Base-by-base conservation (phyloP, 805 yeast species). In the Phaffomyces opuntiae region DNA sequence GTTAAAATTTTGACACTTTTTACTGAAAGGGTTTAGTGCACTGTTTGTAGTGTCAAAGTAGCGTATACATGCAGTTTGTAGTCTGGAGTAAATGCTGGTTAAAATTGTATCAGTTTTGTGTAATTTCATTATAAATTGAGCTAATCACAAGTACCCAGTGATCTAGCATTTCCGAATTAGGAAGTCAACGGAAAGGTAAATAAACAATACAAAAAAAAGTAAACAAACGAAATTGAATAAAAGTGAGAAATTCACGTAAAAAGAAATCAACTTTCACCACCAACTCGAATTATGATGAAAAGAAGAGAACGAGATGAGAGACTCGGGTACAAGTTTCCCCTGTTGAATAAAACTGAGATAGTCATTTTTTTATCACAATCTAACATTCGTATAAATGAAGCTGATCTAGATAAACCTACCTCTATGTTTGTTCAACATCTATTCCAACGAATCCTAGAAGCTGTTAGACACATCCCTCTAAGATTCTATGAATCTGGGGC, bases 361-460 rank as follows among this genome's bases (percentile, higher is more conserved):
- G 74, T 80, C 1, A 63, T 69, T 11, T 78, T 83, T 55, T 63
- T 83, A 33, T 79, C 75, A 48, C 77, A 78, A 46, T 80, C 86
- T 58, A 81, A 78, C 47, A 76, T 83, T 36, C 60, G 69, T 12
- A 84, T 79, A 0, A 72, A 76, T 17, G 87, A 80, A 51, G 87
- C 81, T 32, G 69, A 74, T 42, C 67, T 83, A 2, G 50, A 66
- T 7, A 75, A 70, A 53, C 91, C 91, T 11, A 73, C 80, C 1
- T 67, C 78, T 11, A 73, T 71, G 42, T 81, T 73, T 54, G 69
- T 81, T 9, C 74, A 72, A 37, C 64, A 75, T 16, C 63, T 81
- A 24, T 78, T 78, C 47, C 80, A 78, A 53, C 84, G 80, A 54
- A 72, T 83, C 24, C 62, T 83, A 33, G 86, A 81, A 43, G 67